These are phyloP conservation scores for Ascochyta koolunga DNA, from an alignment of 2,329 filamentous ascomycete species.

Conservation along the genomic window DNA sequence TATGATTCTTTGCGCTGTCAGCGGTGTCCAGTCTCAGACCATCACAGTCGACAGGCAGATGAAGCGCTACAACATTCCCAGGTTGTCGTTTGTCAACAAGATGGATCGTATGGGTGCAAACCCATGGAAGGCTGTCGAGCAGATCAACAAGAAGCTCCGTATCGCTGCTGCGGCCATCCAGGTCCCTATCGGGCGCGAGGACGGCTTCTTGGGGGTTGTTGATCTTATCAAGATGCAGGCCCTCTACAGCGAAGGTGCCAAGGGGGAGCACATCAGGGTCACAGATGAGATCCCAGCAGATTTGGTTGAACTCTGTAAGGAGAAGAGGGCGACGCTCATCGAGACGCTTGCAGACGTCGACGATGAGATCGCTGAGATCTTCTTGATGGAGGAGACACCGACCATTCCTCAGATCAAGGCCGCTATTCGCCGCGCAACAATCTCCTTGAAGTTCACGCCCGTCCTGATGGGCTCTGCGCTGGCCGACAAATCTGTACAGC, in stretches of 20 bases:
- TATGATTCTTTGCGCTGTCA: slow-evolving; percentile 98
- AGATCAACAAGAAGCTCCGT: slow-evolving; percentile 96
- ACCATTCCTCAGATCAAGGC: slow-evolving; percentile 84
- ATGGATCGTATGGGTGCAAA: slow-evolving; percentile 99
- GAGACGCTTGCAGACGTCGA: slow-evolving; percentile 97
- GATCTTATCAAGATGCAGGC: slow-evolving; percentile 92
- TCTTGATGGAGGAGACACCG: slow-evolving; percentile 84
- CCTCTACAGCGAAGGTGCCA: slow-evolving; percentile 85
- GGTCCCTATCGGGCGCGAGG: slow-evolving; percentile 90
- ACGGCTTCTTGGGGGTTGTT: slow-evolving; percentile 89
- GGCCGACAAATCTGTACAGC: slow-evolving; percentile 92
- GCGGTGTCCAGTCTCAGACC: slow-evolving; percentile 95
- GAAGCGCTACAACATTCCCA: slow-evolving; percentile 95
- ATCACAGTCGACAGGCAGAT: slow-evolving; percentile 99
- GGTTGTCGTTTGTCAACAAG: slow-evolving; percentile 98
- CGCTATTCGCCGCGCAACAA: slow-evolving; percentile 90
- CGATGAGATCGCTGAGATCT: slow-evolving; percentile 95
- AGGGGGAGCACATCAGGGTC: slow-evolving; percentile 76
- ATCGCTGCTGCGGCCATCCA: slow-evolving; percentile 92
- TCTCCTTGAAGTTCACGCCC: slow-evolving; percentile 85
- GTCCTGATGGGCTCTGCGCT: slow-evolving; percentile 97
- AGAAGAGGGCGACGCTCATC: slow-evolving; percentile 85
- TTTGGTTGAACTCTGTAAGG: slow-evolving; percentile 73
- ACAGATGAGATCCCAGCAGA: slow-evolving; percentile 84
- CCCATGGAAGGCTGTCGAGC: slow-evolving; percentile 95